Percentiles rank a stretch among this genome's conserved stretches.
Evolutionary conservation across 305 asterid genomes (phyloP).

Genomic region (Solanum aculeatissimum): DNA sequence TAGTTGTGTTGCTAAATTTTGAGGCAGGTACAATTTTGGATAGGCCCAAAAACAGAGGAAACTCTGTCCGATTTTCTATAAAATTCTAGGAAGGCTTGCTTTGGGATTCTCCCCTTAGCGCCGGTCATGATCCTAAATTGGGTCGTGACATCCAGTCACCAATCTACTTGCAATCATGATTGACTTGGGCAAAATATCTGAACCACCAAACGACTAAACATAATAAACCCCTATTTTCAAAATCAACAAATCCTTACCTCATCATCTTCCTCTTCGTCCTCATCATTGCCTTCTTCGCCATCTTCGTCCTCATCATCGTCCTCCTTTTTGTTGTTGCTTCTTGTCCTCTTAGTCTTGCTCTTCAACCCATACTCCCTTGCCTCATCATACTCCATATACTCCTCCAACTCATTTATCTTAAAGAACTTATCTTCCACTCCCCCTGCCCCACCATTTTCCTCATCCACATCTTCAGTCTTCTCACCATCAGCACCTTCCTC

Average conservation of each 20-base stretch:
- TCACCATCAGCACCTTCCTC: slow-evolving; percentile 18
- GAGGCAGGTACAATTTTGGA: too few relatives aligned
- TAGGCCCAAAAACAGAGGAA: too few relatives aligned
- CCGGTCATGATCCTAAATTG: too few relatives aligned
- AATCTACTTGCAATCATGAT: neutral
- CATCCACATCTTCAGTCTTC: slow-evolving; percentile 16
- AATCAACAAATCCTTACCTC: slow-evolving; percentile 7
- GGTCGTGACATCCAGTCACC: neutral
- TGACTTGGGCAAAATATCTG: neutral
- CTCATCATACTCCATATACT: slow-evolving; percentile 61
- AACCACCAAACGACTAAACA: neutral
- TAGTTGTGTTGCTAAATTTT: too few relatives aligned
- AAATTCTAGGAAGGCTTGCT: too few relatives aligned
- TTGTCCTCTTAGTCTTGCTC: slow-evolving; percentile 30
- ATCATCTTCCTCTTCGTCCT: slow-evolving; percentile 7
- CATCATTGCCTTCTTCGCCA: slow-evolving; percentile 37
- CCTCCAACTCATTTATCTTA: slow-evolving; percentile 75
- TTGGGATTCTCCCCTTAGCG: too few relatives aligned
- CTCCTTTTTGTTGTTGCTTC: slow-evolving; percentile 22
- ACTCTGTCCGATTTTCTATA: too few relatives aligned
- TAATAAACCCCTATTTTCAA: neutral
- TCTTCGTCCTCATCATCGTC: slow-evolving; percentile 20
- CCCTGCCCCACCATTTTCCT: slow-evolving; percentile 20
- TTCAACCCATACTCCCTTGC: slow-evolving; percentile 64
- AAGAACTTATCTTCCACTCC: slow-evolving; percentile 66